Conservation (phyloP, 2,329 filamentous ascomycete species). For the Monilinia vaccinii-corymbosi region DNA sequence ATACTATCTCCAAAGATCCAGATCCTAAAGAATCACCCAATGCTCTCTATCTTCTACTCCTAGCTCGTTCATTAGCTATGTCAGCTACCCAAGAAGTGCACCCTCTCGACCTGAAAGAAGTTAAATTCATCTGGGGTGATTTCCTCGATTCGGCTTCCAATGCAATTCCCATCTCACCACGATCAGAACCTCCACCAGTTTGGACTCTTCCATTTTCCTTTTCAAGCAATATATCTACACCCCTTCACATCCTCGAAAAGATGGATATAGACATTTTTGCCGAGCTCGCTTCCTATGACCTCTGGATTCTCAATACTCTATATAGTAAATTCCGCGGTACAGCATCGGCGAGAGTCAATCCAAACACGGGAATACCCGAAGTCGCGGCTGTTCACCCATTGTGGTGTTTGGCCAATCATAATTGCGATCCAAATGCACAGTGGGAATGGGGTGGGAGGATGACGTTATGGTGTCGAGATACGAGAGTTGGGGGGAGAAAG, state of each 20-base stretch:
- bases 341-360: constrained; percentile 74
- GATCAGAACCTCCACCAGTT: constrained; percentile 46
- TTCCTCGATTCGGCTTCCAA: constrained; percentile 46
- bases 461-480: constrained; percentile 55
- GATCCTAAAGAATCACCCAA: constrained; percentile 50
- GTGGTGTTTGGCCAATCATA: constrained; percentile 95
- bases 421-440: constrained; percentile 86
- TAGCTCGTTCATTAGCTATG: constrained; percentile 56
- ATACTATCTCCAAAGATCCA: constrained; percentile 55
- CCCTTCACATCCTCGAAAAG: constrained; percentile 71
- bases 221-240: constrained; percentile 62
- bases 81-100: constrained; percentile 50
- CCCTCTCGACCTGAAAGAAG: constrained; percentile 53
- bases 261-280: constrained; percentile 74
- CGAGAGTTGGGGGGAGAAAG: constrained; percentile 43
- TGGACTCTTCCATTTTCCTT: constrained; percentile 74
- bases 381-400: constrained; percentile 89
- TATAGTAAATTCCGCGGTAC: constrained; percentile 91
- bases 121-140: constrained; percentile 63
- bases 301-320: constrained; percentile 84
- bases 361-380: constrained; percentile 72
- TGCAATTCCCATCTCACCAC: constrained; percentile 44
- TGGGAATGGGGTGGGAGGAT: constrained; percentile 89
- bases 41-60: constrained; percentile 53
- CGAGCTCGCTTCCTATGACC: constrained; percentile 49